Evolutionary conservation across 2,329 filamentous ascomycete species (phyloP), one percentile per base, ranked within the genome.

Genomic region (Ophiostoma quercus): DNA sequence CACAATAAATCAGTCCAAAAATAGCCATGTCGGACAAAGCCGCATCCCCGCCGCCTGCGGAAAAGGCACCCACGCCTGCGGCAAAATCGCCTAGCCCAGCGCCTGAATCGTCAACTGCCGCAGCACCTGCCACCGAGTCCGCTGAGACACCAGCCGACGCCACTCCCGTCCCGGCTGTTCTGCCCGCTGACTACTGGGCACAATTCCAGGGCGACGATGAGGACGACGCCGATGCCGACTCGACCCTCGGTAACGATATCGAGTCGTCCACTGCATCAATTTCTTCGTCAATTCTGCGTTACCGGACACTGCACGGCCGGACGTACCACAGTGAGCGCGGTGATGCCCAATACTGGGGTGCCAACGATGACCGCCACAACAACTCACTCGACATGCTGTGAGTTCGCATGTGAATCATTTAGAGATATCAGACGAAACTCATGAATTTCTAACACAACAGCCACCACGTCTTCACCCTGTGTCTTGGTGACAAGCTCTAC

Each of bases 291-390:
- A 77, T 79, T 47, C 72, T 78, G 1, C 63, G 76, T 1, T 78
- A 79, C 70, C 74, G 77, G 9, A 76, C 73, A 3, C 72, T 78
- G 39, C 71, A 78, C 9, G 77, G 77, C 0, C 73, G 77, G 19
- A 78, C 76, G 2, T 78, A 76, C 43, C 77, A 79, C 69, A 74
- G 73, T 66, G 75, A 76, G 8, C 69, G 73, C 5, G 75, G 74
- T 19, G 51, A 68, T 8, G 74, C 75, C 14, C 71, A 75, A 54
- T 78, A 78, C 67, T 78, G 77, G 76, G 72, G 70, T 8, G 69
- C 75, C 11, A 79, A 79, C 51, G 78, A 79, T 67, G 76, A 76
- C 34, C 71, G 68, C 29, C 76, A 78, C 54, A 76, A 72, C n/a
- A 74, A 79, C 22, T 73, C 75, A 0, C 73, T 78, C 72, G 78